Evolutionary conservation across 768 basidiomycete species (phyloP), one percentile per base, ranked within the genome.

Genomic region (Suillus subalutaceus): DNA sequence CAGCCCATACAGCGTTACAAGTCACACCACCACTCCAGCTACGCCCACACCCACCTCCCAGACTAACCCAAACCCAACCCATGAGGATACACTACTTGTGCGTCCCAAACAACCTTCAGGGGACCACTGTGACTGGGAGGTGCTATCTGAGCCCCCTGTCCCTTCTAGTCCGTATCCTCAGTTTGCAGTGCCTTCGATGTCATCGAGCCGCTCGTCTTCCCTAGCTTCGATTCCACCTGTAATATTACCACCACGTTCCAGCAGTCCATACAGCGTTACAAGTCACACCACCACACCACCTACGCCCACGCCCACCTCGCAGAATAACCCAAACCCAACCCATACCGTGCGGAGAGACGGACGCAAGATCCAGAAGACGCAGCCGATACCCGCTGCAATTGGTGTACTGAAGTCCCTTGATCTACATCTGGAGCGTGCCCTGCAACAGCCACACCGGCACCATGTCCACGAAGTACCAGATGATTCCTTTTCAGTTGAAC

Each of bases 321-420:
- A 70, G 52, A 63, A 6, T 67, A 67, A 43, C 38, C 58, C 66
- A 40, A 72, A 72, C 44, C 66, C 55, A 35, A 70, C 70, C 50
- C 59, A 68, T 30, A 12, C 62, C 6, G 73, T 74, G 26, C 71
- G 75, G 40, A 74, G 75, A 15, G 20, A 37, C 1, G 18, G 62
- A 52, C 70, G 71, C 63, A 80, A 75, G 71, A 23, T 60, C 6
- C 59, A 43, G 16, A 79, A 74, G 63, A 67, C 78, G 0, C 75
- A 74, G 0, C 72, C 75, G 1, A 65, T 65, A 15, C 67, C 74
- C 62, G 75, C 79, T 1, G 85, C 86, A 0, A 73, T 89, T 16
- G 85, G 84, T 23, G 88, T 90, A 55, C 79, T 91, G 63, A 81
- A 79, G 56, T 81, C 90, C 3, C 79, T 92, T 18, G 90, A 92